Conservation (phyloP, 2,329 filamentous ascomycete genomes). For the Tolypocladium ovalisporum region DNA sequence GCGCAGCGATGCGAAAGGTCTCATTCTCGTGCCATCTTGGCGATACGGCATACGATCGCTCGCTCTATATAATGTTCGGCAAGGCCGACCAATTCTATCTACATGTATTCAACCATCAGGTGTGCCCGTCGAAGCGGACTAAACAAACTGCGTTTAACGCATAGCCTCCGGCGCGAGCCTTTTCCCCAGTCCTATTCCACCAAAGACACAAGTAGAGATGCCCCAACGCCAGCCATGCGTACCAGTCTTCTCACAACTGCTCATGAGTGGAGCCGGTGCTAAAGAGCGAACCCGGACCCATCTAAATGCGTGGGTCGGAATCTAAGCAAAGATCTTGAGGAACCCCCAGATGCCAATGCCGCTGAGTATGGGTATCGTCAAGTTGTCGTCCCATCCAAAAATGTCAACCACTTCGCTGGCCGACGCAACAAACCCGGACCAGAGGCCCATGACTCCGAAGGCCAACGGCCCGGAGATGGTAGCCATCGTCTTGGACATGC, state of each 20-base stretch:
- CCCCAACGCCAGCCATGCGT: slow-evolving; percentile 1
- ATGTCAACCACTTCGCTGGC: slow-evolving; percentile 84
- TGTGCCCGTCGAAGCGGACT: neutral
- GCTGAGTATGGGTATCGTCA: slow-evolving; percentile 90
- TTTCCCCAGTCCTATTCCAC: neutral
- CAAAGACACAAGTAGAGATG: neutral
- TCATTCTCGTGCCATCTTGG: neutral
- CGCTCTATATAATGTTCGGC: neutral
- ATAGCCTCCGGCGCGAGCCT: neutral
- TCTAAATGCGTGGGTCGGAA: neutral
- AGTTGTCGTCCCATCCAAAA: slow-evolving; percentile 92
- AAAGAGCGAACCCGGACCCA: neutral
- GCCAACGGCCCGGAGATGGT: slow-evolving; percentile 62
- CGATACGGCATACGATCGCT: neutral
- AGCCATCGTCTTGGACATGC: slow-evolving; percentile 45
- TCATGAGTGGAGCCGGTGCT: neutral
- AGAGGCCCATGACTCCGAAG: slow-evolving; percentile 69
- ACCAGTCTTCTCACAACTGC: neutral
- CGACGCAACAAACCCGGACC: slow-evolving; percentile 81
- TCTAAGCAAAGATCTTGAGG: slow-evolving; percentile 68
- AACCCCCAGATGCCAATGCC: slow-evolving; percentile 86
- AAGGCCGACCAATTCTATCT: neutral
- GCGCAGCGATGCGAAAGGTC: neutral
- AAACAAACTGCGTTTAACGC: neutral
- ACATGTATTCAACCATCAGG: neutral